Evolutionary conservation across 495 filamentous ascomycete species (phyloP), one percentile per base, ranked within the genome.

Genomic region (Thermothielavioides terrestris): DNA sequence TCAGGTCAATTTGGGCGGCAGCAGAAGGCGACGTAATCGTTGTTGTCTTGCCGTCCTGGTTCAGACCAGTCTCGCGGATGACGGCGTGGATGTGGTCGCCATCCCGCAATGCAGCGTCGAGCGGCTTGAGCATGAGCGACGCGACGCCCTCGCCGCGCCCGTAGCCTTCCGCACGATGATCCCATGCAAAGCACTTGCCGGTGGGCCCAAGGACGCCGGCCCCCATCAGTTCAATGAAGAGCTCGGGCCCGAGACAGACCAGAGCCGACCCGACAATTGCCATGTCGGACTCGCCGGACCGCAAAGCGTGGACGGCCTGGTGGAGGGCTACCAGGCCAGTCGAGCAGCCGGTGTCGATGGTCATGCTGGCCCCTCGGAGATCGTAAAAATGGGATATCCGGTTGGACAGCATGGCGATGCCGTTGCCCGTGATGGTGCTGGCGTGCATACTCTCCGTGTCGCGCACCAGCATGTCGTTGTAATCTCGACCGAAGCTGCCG

Each of bases 341-440:
- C 0, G 72, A 77, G 50, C 80, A 82, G 4, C 73, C 78, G 0
- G 77, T 79, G 50, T 75, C 74, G 22, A 80, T 56, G 12, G 69
- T 68, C 42, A 72, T 63, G 41, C 69, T 73, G 4, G 72, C 66
- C 0, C 77, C 77, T 27, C 62, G 60, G 10, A 75, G 65, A 46
- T 77, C 66, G 43, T 66, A 76, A 55, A 74, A 76, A 22, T 66
- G 72, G 9, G 72, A 71, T 6, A 80, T 58, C 1, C 77, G 68
- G 50, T 77, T 78, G 7, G 76, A 67, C 32, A 77, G 53, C 28
- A 79, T 74, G 2, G 28, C 31, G 0, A 12, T 1, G 9, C 15
- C 17, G 1, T 4, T 46, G 18, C 42, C 44, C 1, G n/a, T n/a
- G n/a, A n/a, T n/a, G n/a, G n/a, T n/a, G n/a, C n/a, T n/a, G n/a